Percentiles rank a stretch among this genome's conserved stretches.
phyloP scores from a whole-genome alignment of 768 basidiomycete genomes.

The Tulasnella sp. region DNA sequence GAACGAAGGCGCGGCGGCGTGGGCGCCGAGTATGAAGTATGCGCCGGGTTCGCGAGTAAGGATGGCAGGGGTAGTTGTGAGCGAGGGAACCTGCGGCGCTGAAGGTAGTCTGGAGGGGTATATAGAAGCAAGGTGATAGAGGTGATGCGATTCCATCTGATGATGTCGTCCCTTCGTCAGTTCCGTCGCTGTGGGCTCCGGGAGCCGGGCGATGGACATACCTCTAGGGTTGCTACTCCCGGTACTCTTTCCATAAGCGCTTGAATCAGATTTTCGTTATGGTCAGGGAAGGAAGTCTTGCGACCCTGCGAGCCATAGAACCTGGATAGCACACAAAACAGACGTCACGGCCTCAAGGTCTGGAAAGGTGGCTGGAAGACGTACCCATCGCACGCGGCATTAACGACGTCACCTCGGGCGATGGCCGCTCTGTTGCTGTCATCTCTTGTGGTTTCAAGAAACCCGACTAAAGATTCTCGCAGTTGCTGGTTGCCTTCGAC shows the following conservation, averaged over 20 bases:
- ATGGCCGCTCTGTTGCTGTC: conserved; percentile 34
- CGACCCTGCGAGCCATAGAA: conserved; percentile 84
- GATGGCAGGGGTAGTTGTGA: conserved; percentile 16
- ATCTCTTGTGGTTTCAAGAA: conserved; percentile 8
- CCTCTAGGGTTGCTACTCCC: conserved; percentile 60
- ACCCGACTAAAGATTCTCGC: not conserved
- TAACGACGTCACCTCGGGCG: conserved; percentile 35
- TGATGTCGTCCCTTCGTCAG: not conserved
- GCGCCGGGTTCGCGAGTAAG: conserved; percentile 20
- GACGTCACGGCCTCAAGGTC: conserved; percentile 3
- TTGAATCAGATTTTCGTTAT: conserved; percentile 53
- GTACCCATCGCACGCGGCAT: conserved; percentile 77
- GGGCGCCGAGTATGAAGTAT: conserved; percentile 3
- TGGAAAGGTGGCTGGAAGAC: conserved; percentile 11
- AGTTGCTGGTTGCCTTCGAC: conserved; percentile 27
- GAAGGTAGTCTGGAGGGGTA: conserved; percentile 31
- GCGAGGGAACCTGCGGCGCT: conserved; percentile 18
- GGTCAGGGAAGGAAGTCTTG: conserved; percentile 67
- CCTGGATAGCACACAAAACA: conserved; percentile 29
- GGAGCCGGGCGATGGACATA: conserved; percentile 24
- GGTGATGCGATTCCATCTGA: conserved; percentile 83
- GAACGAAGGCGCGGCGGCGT: not conserved
- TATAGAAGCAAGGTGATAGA: conserved; percentile 65
- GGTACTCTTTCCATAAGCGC: conserved; percentile 38
- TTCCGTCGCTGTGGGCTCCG: not conserved